Base-by-base conservation (phyloP, 1,284 basidiomycete species). In the Neolentinus lepideus region DNA sequence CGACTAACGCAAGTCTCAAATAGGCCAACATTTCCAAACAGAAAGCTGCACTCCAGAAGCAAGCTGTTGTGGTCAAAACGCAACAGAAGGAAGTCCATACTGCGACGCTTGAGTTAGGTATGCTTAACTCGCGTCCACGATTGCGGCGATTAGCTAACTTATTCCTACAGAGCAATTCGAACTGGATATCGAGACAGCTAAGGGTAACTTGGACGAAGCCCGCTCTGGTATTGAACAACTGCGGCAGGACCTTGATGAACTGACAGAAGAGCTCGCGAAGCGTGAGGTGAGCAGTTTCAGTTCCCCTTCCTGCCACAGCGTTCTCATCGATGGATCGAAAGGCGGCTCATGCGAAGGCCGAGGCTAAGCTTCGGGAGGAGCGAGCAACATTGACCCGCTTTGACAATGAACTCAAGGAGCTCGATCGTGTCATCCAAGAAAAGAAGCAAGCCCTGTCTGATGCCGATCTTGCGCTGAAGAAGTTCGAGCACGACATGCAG, bases 1-100 rank as follows among this genome's bases (percentile, higher is more conserved):
- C 14, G 51, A 29, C 53, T 51, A 21, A 53, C 8, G 55, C n/a
- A 26, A 43, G 33, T 31, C 46, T n/a, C 52, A 9, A 11, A 9
- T 66, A 92, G 89, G 80, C 79, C 22, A 83, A 86, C 57, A 93
- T 98, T 60, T 78, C 79, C 14, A 85, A 83, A 66, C 88, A 92
- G 70, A 97, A 96, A 71, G 77, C 83, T 16, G 83, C 81, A 4
- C 74, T 96, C 10, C 87, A 90, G 66, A 92, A 93, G 71, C 86
- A 94, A 67, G 79, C 85, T 1, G 83, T 88, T 1, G 75, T 78
- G 25, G 84, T 98, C 61, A 98, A 98, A 75, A 82, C 82, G 19
- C 81, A 88, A 59, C 93, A 97, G 65, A 95, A 90, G 71, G 92
- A 94, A 58, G 79, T 91, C 25, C 92, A 98, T 65, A 93, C 93